Conservation (phyloP, 2,329 filamentous ascomycete genomes). For the Trichoderma sp. region DNA sequence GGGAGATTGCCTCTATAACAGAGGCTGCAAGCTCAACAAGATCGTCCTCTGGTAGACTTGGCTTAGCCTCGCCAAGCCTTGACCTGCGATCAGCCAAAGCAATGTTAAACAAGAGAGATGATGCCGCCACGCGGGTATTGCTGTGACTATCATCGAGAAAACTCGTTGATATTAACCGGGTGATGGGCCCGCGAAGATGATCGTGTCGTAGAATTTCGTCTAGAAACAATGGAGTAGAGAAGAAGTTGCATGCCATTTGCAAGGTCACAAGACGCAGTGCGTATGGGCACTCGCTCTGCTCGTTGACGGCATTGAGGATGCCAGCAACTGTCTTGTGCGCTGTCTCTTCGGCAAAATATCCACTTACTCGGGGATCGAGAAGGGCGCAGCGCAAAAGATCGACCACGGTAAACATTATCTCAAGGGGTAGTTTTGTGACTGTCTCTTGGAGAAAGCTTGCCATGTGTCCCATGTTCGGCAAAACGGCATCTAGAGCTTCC, state of each 20-base stretch:
- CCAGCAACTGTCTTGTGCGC: conserved; percentile 63
- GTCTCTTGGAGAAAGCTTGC: conserved; percentile 60
- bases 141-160: conserved; percentile 75
- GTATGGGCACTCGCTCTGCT: conserved; percentile 67
- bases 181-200: conserved; percentile 58
- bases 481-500: conserved; percentile 63
- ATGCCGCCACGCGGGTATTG: conserved; percentile 77
- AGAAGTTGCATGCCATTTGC: conserved; percentile 83
- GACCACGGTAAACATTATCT: conserved; percentile 76
- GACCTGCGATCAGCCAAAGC: conserved; percentile 68
- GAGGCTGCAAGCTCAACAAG: conserved; percentile 83
- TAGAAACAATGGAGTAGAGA: conserved; percentile 71
- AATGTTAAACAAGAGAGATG: conserved; percentile 83
- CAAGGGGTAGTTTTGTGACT: conserved; percentile 58
- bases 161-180: conserved; percentile 71
- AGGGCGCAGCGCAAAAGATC: conserved; percentile 81
- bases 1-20: conserved; percentile 69
- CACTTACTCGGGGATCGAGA: conserved; percentile 74
- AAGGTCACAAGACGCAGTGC: conserved; percentile 79
- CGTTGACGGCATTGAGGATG: conserved; percentile 62
- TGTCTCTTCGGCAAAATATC: conserved; percentile 78
- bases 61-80: conserved; percentile 58
- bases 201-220: conserved; percentile 59
- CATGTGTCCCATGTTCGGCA: conserved; percentile 71
- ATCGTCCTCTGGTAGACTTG: conserved; percentile 65